These are phyloP conservation scores for Solanum hybrid DNA, from an alignment of 305 asterid genomes.

Conservation along the genomic window DNA sequence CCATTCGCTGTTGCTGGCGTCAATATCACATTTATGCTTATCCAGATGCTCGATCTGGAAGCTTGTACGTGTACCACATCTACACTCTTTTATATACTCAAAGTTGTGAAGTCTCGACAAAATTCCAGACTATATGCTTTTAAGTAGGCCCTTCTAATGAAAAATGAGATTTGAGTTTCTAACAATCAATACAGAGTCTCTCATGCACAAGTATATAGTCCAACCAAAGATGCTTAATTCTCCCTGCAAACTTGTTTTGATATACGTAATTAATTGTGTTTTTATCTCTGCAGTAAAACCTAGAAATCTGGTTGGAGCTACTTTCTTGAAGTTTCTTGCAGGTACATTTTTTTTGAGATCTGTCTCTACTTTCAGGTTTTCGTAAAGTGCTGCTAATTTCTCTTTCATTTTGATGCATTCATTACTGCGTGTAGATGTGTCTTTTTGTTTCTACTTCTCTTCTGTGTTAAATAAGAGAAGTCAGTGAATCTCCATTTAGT, in stretches of 20 bases:
- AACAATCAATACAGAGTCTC: not conserved
- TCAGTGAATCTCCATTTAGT: not conserved
- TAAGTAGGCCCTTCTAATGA: not conserved
- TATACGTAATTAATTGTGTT: slow-evolving; percentile 7
- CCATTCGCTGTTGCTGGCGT: slow-evolving; percentile 99
- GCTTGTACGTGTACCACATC: slow-evolving; percentile 42
- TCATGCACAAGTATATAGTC: not conserved
- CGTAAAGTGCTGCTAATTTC: not conserved
- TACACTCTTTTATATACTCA: not conserved
- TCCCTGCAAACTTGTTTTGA: not conserved
- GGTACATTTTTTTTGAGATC: slow-evolving; percentile 30
- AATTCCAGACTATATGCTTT: not conserved
- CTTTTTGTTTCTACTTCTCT: not conserved
- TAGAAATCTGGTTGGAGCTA: slow-evolving; percentile 77
- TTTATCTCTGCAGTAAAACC: slow-evolving; percentile 71
- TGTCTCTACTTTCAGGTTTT: not conserved
- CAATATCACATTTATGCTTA: slow-evolving; percentile 97
- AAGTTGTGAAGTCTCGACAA: not conserved
- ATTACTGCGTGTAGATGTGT: not conserved
- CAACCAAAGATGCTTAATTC: not conserved
- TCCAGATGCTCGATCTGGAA: slow-evolving; percentile 99
- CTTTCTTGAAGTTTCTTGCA: slow-evolving; percentile 83
- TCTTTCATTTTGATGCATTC: not conserved
- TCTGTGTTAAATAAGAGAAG: not conserved
- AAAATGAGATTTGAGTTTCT: not conserved